Evolutionary conservation across 139 green algal species (phyloP), one percentile per base, ranked within the genome.

Genomic region (Tetraselmis chui): DNA sequence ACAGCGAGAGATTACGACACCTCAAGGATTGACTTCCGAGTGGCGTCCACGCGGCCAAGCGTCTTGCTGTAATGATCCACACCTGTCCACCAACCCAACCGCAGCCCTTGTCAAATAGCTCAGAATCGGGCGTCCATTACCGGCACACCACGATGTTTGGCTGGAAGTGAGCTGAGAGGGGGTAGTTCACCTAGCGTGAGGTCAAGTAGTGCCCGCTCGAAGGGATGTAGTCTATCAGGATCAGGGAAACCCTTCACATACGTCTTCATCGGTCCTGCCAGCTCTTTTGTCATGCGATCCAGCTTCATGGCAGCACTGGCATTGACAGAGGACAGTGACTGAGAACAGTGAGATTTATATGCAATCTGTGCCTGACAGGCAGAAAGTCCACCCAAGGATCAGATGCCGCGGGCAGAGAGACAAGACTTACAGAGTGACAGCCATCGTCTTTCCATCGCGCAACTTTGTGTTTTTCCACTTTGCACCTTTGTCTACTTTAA

Each of bases 151-250:
- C n/a, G n/a, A n/a, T n/a, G n/a, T n/a, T n/a, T n/a, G n/a, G n/a
- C n/a, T n/a, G n/a, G n/a, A n/a, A n/a, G n/a, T n/a, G n/a, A n/a
- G n/a, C n/a, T n/a, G n/a, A n/a, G n/a, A n/a, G n/a, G n/a, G n/a
- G n/a, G n/a, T n/a, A n/a, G n/a, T n/a, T 80, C 79, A 0, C 91
- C 93, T n/a, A 98, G 86, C 2, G 95, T 98, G 2, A 99, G 89
- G 74, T 97, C 90, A 78, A 99, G 88, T 84, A 99, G 91, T 0
- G 90, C 93, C 0, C 76, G 78, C 79, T 99, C 96, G 88, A 98
- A 99, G 27, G 94, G 92, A 83, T 98, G 95, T 45, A 98, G 91
- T 23, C 83, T 81, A 0, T 81, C 31, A 0, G 83, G 77, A 0
- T 76, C 2, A 0, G 94, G 94, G 85, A 98, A 99, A 25, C 82